A percentile compares a stretch with the other conserved stretches of the same genome.
Conservation (phyloP, 371 early-diverging fungal genomes). For the Nosema muscidifuracis region DNA sequence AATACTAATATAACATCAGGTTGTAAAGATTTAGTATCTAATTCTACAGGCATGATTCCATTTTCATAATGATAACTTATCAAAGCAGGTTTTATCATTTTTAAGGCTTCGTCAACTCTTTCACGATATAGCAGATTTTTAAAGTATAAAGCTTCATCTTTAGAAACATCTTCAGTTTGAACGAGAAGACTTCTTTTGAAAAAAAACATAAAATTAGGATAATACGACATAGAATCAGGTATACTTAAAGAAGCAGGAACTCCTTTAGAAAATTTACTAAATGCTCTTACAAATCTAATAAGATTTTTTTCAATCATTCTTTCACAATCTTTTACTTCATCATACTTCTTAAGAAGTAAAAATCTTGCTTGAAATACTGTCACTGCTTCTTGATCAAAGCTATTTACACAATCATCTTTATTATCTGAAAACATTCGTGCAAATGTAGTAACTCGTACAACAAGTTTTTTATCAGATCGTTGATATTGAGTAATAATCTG, state of each 20-base stretch:
- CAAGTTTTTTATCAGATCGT: slow-evolving; percentile 47
- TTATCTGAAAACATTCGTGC: slow-evolving; percentile 64
- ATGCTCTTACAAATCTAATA: slow-evolving; percentile 88
- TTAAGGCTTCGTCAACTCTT: slow-evolving; percentile 66
- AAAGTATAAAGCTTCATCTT: slow-evolving; percentile 96
- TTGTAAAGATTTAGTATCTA: slow-evolving; percentile 90
- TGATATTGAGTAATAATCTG: slow-evolving; percentile 61
- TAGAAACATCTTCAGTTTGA: slow-evolving; percentile 94
- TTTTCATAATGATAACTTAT: slow-evolving; percentile 80
- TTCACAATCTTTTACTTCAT: slow-evolving; percentile 92
- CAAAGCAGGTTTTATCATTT: slow-evolving; percentile 97
- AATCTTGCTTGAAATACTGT: slow-evolving; percentile 95
- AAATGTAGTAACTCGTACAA: slow-evolving; percentile 58
- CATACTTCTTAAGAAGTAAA: slow-evolving; percentile 87
- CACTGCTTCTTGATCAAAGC: slow-evolving; percentile 97
- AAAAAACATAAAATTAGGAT: slow-evolving; percentile 99
- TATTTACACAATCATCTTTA: slow-evolving; percentile 76
- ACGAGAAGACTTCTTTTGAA: slow-evolving; percentile 89
- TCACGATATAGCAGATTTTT: slow-evolving; percentile 62
- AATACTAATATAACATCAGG: slow-evolving; percentile 86
- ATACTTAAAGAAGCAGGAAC: slow-evolving; percentile 84
- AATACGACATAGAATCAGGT: slow-evolving; percentile 83
- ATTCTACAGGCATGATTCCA: slow-evolving; percentile 79
- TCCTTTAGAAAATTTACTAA: slow-evolving; percentile 87
- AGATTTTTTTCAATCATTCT: slow-evolving; percentile 96